Conservation (phyloP, 441 rosid genomes). For the Populus hybrid region DNA sequence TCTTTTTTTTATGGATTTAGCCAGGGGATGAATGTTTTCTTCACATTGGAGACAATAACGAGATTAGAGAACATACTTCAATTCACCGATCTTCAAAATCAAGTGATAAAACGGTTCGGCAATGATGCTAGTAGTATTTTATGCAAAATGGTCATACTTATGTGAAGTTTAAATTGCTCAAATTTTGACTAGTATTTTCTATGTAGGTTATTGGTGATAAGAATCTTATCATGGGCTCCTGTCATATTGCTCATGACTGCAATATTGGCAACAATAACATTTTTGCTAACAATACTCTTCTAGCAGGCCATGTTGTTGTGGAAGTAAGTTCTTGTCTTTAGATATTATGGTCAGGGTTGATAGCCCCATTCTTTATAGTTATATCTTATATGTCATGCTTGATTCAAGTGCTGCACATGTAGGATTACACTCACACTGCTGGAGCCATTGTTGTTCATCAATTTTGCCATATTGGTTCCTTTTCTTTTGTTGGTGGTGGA, state of each 20-base stretch:
- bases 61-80: constrained; percentile 79
- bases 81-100: constrained; percentile 88
- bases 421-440: constrained; percentile 83
- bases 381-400: constrained; percentile 9
- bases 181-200: constrained; percentile 12
- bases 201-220: constrained; percentile 75
- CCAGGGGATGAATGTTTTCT: constrained; percentile 78
- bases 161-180: constrained; percentile 5
- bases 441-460: constrained; percentile 87
- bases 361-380: background rate
- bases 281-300: constrained; percentile 82
- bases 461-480: constrained; percentile 77
- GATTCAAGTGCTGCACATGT: constrained; percentile 35
- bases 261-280: constrained; percentile 81
- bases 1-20: constrained; percentile 29
- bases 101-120: constrained; percentile 61
- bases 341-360: background rate
- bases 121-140: background rate
- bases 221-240: constrained; percentile 94
- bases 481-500: constrained; percentile 88
- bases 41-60: constrained; percentile 77
- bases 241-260: constrained; percentile 97
- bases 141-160: background rate
- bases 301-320: constrained; percentile 87
- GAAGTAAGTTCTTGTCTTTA: constrained; percentile 50